These are phyloP conservation scores for Beauveria varroae DNA, from an alignment of 2,329 filamentous ascomycete species.

Conservation along the genomic window DNA sequence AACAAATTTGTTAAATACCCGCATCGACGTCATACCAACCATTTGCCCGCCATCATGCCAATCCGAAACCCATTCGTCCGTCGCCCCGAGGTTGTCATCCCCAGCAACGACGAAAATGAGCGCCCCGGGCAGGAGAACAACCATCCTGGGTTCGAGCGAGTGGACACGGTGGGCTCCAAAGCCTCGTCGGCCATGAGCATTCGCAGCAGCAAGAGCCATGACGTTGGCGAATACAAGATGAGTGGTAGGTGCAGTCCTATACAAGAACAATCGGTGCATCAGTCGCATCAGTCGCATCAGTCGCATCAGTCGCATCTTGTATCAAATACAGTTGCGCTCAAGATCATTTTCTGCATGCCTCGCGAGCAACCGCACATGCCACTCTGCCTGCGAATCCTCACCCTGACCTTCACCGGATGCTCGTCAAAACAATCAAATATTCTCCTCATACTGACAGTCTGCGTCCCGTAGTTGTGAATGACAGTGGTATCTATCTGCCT, in stretches of 20 bases:
- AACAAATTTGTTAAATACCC: neutral
- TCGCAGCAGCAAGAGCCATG: slow-evolving; percentile 50
- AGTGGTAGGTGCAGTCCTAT: slow-evolving; percentile 50
- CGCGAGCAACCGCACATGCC: neutral
- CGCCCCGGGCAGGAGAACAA: slow-evolving; percentile 31
- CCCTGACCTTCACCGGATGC: neutral
- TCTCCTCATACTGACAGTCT: slow-evolving; percentile 14
- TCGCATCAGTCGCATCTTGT: slow-evolving; percentile 1
- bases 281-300: no score
- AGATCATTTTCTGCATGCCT: neutral
- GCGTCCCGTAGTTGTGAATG: slow-evolving; percentile 69
- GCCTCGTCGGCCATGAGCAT: slow-evolving; percentile 56
- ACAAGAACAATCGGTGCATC: neutral
- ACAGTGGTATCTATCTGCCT: slow-evolving; percentile 89
- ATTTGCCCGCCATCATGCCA: slow-evolving; percentile 42
- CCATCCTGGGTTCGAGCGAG: slow-evolving; percentile 47
- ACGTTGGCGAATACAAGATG: slow-evolving; percentile 70
- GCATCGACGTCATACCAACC: slow-evolving; percentile 8
- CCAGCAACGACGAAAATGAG: slow-evolving; percentile 49
- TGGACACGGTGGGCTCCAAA: slow-evolving; percentile 56
- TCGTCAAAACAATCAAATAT: neutral
- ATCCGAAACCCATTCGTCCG: slow-evolving; percentile 67
- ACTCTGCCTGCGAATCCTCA: neutral
- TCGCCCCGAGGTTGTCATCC: slow-evolving; percentile 40
- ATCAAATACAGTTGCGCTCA: neutral